Conservation (phyloP, 2,329 filamentous ascomycete species). For the Zalaria obscura region DNA sequence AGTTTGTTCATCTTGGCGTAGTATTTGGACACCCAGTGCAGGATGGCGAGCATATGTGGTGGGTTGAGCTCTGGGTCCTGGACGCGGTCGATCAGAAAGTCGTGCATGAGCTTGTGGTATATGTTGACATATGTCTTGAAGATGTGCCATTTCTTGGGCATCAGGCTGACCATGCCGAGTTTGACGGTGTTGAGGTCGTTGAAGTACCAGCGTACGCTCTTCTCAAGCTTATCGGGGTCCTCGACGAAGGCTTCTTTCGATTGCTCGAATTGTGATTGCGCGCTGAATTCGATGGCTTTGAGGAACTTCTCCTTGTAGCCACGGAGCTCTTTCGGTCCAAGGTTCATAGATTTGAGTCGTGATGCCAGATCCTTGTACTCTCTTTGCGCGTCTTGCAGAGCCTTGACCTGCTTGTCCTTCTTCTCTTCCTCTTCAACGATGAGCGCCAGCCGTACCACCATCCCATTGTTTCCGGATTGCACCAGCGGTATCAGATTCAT, state of each 20-base stretch:
- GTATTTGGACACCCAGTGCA: constrained; percentile 92
- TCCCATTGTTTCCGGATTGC: constrained; percentile 69
- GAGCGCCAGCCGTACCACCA: constrained; percentile 82
- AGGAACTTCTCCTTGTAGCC: constrained; percentile 97
- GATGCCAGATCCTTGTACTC: constrained; percentile 92
- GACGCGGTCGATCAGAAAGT: constrained; percentile 71
- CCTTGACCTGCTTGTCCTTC: constrained; percentile 81
- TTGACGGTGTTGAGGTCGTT: constrained; percentile 94
- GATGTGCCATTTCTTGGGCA: constrained; percentile 96
- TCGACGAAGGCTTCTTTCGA: constrained; percentile 63
- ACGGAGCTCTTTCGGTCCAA: constrained; percentile 73
- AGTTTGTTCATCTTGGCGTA: constrained; percentile 91
- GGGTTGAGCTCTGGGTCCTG: constrained; percentile 76
- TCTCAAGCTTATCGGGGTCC: constrained; percentile 71
- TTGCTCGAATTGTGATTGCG: constrained; percentile 58
- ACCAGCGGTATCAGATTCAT: constrained; percentile 82
- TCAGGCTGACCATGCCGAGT: constrained; percentile 76
- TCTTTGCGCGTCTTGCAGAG: constrained; percentile 84
- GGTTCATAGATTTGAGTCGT: constrained; percentile 84
- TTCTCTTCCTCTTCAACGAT: constrained; percentile 94
- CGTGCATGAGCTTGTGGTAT: constrained; percentile 91
- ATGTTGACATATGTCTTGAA: constrained; percentile 79
- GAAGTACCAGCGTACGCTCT: constrained; percentile 90
- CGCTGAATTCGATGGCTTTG: constrained; percentile 59
- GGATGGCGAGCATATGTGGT: constrained; percentile 76